Percentiles rank a stretch among this genome's conserved stretches.
Conservation (phyloP, 257 asterid genomes). For the Perilla frutescens region DNA sequence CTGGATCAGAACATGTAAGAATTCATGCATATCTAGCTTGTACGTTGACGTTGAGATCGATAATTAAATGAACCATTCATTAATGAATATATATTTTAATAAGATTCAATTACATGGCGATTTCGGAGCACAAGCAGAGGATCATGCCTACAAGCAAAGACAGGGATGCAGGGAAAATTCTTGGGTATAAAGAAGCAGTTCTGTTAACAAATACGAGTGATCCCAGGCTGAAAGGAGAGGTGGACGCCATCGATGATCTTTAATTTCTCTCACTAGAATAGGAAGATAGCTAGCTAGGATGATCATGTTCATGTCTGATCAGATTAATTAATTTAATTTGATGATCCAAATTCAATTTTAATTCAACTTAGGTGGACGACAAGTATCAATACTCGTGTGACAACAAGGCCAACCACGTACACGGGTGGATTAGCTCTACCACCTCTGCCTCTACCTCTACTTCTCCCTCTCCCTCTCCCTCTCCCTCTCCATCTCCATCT, state of each 20-base stretch:
- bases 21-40: background rate
- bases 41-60: no score
- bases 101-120: conserved; percentile 18
- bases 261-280: no score
- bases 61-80: no score
- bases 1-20: conserved; percentile 46
- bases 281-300: no score
- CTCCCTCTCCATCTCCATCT: no score
- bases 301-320: no score
- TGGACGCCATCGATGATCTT: background rate
- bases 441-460: no score
- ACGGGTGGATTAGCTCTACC: conserved; percentile 58
- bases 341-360: background rate
- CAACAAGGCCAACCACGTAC: conserved; percentile 56
- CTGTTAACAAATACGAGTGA: background rate
- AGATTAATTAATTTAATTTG: background rate
- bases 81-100: background rate
- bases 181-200: conserved; percentile 19
- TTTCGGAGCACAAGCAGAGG: conserved; percentile 9
- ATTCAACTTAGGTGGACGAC: conserved; percentile 61
- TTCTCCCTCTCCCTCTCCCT: no score
- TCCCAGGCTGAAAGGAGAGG: background rate
- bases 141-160: background rate
- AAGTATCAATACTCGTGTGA: conserved; percentile 64
- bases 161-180: background rate